Base-by-base conservation (phyloP, 1,139 yeast genomes). In the Blastobotrys buckinghamii region DNA sequence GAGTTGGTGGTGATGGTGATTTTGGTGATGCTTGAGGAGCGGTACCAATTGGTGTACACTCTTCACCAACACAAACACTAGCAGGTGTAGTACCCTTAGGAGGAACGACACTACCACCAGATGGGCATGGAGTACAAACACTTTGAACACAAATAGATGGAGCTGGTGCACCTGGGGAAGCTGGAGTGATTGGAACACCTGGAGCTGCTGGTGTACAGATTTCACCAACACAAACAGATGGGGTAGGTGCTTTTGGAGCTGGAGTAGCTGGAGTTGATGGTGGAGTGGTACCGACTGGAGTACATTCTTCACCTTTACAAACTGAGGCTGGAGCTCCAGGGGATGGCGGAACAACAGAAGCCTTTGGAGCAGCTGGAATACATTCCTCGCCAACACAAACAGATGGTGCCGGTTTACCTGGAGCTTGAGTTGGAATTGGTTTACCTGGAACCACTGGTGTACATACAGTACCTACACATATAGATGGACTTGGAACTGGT, bases 131-230 rank as follows among this genome's bases (percentile, higher is more conserved):
- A 5, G 17, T 32, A 16, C 35, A 15, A 32, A 32, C 7, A 16
- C 6, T 32, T 32, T 10, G 8, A 10, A 38, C 41, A 15, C 22
- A 24, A 13, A 35, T 13, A 9, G 27, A 19, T 19, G 32, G 17
- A 39, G 43, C 13, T 26, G 43, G 43, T 4, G 34, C 34, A 15
- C 29, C 41, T 10, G 41, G 35, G 7, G 6, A 8, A 19, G 16
- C 27, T 38, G 39, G 39, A 35, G 39, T 24, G n/a, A 29, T 19
- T 36, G 43, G 22, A 40, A 29, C 8, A 39, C 42, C 34, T 24
- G 27, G 16, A 40, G 17, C 37, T 15, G 17, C 37, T 12, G 7
- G 10, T 9, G 12, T 33, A 12, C 37, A 33, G 12, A 15, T 33
- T 15, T 17, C 6, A 9, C 12, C 37, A 6, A 33, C 37, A 33